Evolutionary conservation across 208 protist genomes (phyloP).

Genomic region (Crithidia mellificae): DNA sequence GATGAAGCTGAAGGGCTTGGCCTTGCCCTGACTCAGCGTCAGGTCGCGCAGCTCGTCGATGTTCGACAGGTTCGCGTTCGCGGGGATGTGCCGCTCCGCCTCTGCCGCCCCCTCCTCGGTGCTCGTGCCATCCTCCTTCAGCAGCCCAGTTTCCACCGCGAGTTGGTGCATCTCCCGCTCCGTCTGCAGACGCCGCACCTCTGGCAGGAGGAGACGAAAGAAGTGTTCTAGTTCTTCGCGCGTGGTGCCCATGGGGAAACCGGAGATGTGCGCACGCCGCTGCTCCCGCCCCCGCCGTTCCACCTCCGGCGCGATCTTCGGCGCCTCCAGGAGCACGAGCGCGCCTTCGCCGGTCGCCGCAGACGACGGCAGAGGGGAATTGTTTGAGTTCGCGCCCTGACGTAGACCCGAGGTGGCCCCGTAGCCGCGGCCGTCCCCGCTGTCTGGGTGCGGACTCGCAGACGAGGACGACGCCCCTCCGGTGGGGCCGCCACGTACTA

Average conservation of each 20-base stretch:
- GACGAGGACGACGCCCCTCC: too few relatives aligned
- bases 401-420: too few relatives aligned
- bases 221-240: slow-evolving; percentile 68
- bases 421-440: too few relatives aligned
- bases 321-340: slow-evolving; percentile 59
- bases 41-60: slow-evolving; percentile 71
- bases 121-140: slow-evolving; percentile 19
- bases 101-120: too few relatives aligned
- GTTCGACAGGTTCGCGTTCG: slow-evolving; percentile 54
- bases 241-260: slow-evolving; percentile 63
- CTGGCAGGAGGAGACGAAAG: slow-evolving; percentile 68
- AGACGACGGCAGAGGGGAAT: background rate
- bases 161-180: slow-evolving; percentile 67
- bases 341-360: slow-evolving; percentile 11
- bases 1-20: slow-evolving; percentile 83
- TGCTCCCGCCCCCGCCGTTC: slow-evolving; percentile 68
- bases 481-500: slow-evolving; percentile 18
- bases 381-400: too few relatives aligned
- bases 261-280: slow-evolving; percentile 80
- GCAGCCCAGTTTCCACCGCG: slow-evolving; percentile 27
- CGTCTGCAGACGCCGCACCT: slow-evolving; percentile 73
- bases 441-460: background rate
- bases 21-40: slow-evolving; percentile 49
- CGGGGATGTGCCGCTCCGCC: slow-evolving; percentile 60
- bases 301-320: slow-evolving; percentile 69